Conservation (phyloP, 1,284 basidiomycete genomes). For the Papiliotrema flavescens region DNA sequence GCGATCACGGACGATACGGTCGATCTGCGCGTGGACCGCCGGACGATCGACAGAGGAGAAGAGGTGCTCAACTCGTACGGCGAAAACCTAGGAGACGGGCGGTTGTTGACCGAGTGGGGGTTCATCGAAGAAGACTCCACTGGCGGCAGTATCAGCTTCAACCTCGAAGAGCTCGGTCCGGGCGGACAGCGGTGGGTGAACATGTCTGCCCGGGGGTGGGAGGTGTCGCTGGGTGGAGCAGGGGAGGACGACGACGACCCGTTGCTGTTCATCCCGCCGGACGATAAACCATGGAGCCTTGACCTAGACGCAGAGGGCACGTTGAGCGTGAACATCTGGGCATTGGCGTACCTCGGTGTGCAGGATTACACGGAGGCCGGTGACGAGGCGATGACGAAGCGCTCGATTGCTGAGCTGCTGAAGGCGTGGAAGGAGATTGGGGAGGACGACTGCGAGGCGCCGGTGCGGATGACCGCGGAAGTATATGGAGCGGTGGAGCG, state of each 20-base stretch:
- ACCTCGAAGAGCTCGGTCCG: not conserved
- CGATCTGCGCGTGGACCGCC: constrained; percentile 42
- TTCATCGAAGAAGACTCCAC: constrained; percentile 49
- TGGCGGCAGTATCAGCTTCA: not conserved
- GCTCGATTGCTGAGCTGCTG: not conserved
- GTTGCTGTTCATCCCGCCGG: not conserved
- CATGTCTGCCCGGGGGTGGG: constrained; percentile 1
- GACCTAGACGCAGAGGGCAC: constrained; percentile 16
- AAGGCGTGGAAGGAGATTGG: not conserved
- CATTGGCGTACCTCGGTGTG: not conserved
- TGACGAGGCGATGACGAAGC: not conserved
- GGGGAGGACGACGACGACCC: constrained; percentile 5
- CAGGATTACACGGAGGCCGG: not conserved
- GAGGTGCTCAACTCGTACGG: constrained; percentile 89
- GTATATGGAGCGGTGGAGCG: not conserved
- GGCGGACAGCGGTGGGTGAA: constrained; percentile 1
- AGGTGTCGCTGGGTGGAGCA: not conserved
- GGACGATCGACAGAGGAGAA: constrained; percentile 43
- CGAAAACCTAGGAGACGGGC: constrained; percentile 61
- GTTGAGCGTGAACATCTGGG: constrained; percentile 13
- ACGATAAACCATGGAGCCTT: constrained; percentile 3
- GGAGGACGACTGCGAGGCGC: not conserved
- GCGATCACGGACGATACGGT: constrained; percentile 28
- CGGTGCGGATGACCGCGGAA: constrained; percentile 1
- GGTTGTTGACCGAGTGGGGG: constrained; percentile 69